Base-by-base conservation (phyloP, 2,329 filamentous ascomycete genomes). In the Venturia carpophila region DNA sequence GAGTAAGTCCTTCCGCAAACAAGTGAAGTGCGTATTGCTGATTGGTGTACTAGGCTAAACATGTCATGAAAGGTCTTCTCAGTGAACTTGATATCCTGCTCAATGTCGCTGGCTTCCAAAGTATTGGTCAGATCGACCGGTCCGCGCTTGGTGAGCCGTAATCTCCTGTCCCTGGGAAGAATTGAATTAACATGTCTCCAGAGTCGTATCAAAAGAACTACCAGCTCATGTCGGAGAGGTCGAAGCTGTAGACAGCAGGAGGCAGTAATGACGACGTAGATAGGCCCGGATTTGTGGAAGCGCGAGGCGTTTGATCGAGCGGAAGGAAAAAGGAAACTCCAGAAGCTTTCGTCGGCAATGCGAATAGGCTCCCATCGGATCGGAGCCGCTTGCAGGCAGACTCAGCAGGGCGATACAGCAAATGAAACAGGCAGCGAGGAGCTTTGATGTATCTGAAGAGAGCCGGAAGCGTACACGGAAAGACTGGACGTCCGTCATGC, bases 1-100 rank as follows among this genome's bases (percentile, higher is more conserved):
- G 84, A 1, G 84, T 65, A 62, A 52, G 56, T 64, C 43, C n/a
- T 15, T 9, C 15, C 7, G 21, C n/a, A 34, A 10, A 19, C 13
- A 9, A 27, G 1, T 60, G 56, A 60, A 11, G 24, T 30, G 11
- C 21, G 11, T 15, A 4, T 27, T 52, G 47, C 21, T 52, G 21
- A 52, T 52, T 27, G 21, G 24, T 13, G 21, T 34, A 34, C 47
- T 21, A 52, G 47, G 47, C 27, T 21, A 52, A 52, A 0, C 84
- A 87, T 73, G 83, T 87, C 9, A 81, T 87, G 78, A 84, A 83
- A 73, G 77, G 78, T n/a, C 71, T 87, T 34, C 72, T 88, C 62
- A 84, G 83, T 0, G 84, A 87, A 64, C 79, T 87, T 42, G 84
- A 87, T 71, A 86, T 87, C 55, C 67, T 85, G 66, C 82, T 87